Evolutionary conservation across 345 rosid species (phyloP), one percentile per base, ranked within the genome.

Genomic region (Psidium guajava): DNA sequence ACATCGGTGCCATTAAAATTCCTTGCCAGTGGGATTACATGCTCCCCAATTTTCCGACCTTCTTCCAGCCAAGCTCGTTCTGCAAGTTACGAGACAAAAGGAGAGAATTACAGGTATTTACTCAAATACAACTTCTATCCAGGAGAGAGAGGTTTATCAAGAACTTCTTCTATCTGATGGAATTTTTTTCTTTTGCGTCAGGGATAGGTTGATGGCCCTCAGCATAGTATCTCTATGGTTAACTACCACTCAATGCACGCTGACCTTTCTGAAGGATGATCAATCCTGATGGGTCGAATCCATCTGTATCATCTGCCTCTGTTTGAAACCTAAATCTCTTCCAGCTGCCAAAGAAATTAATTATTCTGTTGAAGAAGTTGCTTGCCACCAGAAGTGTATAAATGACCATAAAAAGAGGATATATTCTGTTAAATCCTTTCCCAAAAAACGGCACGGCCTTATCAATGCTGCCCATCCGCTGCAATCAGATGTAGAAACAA

Each of bases 381-480:
- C 98, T 92, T 56, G 97, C 98, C 85, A 98, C 96, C 91, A 98
- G 87, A 73, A 96, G 83, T 55, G 99, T 96, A 92, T 95, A 98
- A 61, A 94, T 86, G 90, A 98, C 99, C 99, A 98, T 98, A 77
- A 98, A 91, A 85, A 98, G 98, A 27, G 99, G 99, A 91, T 96
- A 98, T 54, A 98, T 96, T 88, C 91, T 93, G 90, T 98, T 98
- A 90, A 98, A 96, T 32, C 91, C 95, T 84, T 91, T 85, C 81
- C 99, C 99, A 84, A 96, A 95, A 73, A 96, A 89, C 22, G 99
- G 95, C 86, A 96, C 95, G 56, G 97, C 95, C 52, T 90, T 91
- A 90, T 96, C 97, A 54, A 98, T 96, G 86, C 90, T 94, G 28
- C 98, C 99, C 99, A 96, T 98, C 86, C 95, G 93, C 99, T 98